Evolutionary conservation across 2,329 filamentous ascomycete species (phyloP).

Genomic region (Xylaria sp.): DNA sequence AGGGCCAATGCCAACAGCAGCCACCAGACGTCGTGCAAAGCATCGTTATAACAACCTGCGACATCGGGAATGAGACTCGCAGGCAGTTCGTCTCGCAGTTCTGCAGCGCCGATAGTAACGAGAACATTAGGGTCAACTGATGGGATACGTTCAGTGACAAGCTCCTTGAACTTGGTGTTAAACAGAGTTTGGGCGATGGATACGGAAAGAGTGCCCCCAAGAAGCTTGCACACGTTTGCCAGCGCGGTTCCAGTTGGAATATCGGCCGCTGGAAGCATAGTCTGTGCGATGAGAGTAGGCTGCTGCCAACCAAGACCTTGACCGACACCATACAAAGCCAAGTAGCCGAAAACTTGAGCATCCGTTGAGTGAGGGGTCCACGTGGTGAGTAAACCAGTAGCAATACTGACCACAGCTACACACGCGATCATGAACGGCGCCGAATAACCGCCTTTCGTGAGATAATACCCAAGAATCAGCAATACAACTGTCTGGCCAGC

Average conservation of each 20-base stretch:
- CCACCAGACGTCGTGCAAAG: slow-evolving; percentile 21
- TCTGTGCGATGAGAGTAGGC: slow-evolving; percentile 23
- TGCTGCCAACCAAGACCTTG: slow-evolving; percentile 25
- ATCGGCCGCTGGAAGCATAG: slow-evolving; percentile 19
- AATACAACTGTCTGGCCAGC: slow-evolving; percentile 20
- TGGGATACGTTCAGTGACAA: slow-evolving; percentile 8
- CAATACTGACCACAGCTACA: slow-evolving; percentile 13
- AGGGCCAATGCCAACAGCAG: slow-evolving; percentile 11
- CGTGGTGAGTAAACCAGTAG: slow-evolving; percentile 11
- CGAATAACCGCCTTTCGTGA: slow-evolving; percentile 20
- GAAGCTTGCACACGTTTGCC: slow-evolving; percentile 19
- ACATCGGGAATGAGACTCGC: not conserved
- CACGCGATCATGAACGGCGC: slow-evolving; percentile 23
- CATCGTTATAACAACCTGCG: slow-evolving; percentile 15
- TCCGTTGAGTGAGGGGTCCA: slow-evolving; percentile 15
- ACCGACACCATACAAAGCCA: slow-evolving; percentile 18
- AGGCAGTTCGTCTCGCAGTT: slow-evolving; percentile 3
- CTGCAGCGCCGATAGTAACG: not conserved
- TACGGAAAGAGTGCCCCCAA: slow-evolving; percentile 13
- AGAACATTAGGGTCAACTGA: slow-evolving; percentile 7
- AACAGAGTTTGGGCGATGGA: slow-evolving; percentile 20
- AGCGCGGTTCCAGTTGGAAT: slow-evolving; percentile 21
- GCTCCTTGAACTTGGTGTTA: slow-evolving; percentile 17
- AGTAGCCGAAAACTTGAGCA: slow-evolving; percentile 16
- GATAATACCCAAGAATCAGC: slow-evolving; percentile 14